Evolutionary conservation across 768 basidiomycete species (phyloP).

Genomic region (Pleurotus eryngii): DNA sequence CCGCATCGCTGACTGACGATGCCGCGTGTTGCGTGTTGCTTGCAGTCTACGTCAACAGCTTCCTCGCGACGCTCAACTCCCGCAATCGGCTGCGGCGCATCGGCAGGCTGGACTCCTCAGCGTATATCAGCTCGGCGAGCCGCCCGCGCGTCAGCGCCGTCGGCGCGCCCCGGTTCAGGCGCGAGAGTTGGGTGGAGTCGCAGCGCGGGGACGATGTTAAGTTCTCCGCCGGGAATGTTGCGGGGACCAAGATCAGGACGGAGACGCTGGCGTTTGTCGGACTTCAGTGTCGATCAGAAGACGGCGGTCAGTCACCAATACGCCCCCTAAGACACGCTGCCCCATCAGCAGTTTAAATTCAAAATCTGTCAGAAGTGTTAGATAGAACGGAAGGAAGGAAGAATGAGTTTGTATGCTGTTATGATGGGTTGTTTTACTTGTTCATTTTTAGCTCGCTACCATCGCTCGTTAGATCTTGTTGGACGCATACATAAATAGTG

Average conservation of each 20-base stretch:
- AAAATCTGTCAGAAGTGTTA: too few relatives aligned
- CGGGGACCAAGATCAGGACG: not conserved
- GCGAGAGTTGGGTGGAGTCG: too few relatives aligned
- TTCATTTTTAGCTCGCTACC: too few relatives aligned
- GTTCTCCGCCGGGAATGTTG: not conserved
- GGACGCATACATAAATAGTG: too few relatives aligned
- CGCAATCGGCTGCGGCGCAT: not conserved
- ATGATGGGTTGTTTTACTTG: too few relatives aligned
- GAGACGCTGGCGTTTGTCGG: not conserved
- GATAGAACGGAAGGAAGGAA: too few relatives aligned
- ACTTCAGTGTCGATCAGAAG: not conserved
- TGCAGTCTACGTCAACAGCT: constrained; percentile 3
- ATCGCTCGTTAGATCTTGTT: too few relatives aligned
- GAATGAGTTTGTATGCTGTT: too few relatives aligned
- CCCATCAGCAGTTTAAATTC: too few relatives aligned
- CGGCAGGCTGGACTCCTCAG: not conserved
- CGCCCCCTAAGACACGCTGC: too few relatives aligned
- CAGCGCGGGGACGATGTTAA: not conserved
- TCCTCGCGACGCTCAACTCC: not conserved
- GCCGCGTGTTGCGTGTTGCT: not conserved
- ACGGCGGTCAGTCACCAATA: not conserved
- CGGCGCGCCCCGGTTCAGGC: not conserved
- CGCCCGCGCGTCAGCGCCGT: not conserved
- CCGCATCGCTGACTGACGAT: not conserved
- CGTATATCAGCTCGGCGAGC: not conserved